Conservation (phyloP, 176 grass and related monocot genomes). For the Secale cereale region DNA sequence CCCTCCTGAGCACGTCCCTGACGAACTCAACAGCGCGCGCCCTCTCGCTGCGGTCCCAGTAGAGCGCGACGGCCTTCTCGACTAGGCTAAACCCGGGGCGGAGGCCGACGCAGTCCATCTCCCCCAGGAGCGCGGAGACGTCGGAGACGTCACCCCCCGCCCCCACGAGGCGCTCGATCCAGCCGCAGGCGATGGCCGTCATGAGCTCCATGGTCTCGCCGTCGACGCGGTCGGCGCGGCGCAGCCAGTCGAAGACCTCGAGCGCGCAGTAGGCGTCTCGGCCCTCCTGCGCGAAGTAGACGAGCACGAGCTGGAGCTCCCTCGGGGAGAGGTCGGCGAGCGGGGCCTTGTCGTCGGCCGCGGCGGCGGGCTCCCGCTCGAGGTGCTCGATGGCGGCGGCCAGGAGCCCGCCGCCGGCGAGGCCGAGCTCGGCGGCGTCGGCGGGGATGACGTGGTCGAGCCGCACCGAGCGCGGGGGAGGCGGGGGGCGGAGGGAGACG, state of each 20-base stretch:
- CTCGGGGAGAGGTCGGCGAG: slow-evolving; percentile 69
- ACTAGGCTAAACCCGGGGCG: slow-evolving; percentile 90
- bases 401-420: slow-evolving; percentile 9
- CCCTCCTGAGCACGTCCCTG: slow-evolving; percentile 77
- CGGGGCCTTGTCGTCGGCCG: slow-evolving; percentile 52
- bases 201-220: slow-evolving; percentile 99
- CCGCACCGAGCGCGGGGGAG: slow-evolving; percentile 35
- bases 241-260: slow-evolving; percentile 98
- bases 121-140: slow-evolving; percentile 67
- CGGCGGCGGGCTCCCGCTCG: slow-evolving; percentile 67
- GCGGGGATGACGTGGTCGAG: slow-evolving; percentile 35
- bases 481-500: not conserved
- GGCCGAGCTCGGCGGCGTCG: slow-evolving; percentile 10
- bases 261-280: slow-evolving; percentile 94
- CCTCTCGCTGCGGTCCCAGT: slow-evolving; percentile 80
- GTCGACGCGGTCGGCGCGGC: slow-evolving; percentile 86
- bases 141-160: slow-evolving; percentile 56
- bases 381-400: slow-evolving; percentile 75
- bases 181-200: slow-evolving; percentile 88
- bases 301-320: slow-evolving; percentile 85
- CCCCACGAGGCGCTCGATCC: slow-evolving; percentile 84
- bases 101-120: slow-evolving; percentile 97
- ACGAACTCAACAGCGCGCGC: slow-evolving; percentile 73
- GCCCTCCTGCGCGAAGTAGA: slow-evolving; percentile 97
- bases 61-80: slow-evolving; percentile 89